phyloP scores from a whole-genome alignment of 805 yeast genomes.

The Saccharomyces cerevisiae region DNA sequence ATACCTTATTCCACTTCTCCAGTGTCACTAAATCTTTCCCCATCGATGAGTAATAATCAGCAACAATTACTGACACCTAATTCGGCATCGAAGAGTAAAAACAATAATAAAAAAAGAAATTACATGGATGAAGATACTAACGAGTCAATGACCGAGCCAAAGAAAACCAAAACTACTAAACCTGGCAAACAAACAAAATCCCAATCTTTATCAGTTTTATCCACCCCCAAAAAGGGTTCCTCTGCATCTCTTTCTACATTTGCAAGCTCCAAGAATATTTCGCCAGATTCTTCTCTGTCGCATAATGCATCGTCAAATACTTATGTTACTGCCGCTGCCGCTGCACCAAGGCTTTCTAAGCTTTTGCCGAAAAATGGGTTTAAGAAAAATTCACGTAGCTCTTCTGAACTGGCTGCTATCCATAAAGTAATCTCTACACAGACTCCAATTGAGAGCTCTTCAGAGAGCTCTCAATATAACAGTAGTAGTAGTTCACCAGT shows the following conservation, averaged over 20 bases:
- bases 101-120: constrained; percentile 1
- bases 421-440: constrained; percentile 33
- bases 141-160: not conserved
- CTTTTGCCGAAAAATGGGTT: constrained; percentile 28
- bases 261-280: not conserved
- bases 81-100: constrained; percentile 1
- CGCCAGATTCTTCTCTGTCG: not conserved
- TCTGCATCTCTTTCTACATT: constrained; percentile 1
- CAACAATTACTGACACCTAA: not conserved
- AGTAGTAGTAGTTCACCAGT: constrained; percentile 35
- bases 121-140: not conserved
- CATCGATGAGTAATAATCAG: constrained; percentile 5
- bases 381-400: constrained; percentile 38
- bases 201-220: not conserved
- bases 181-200: not conserved
- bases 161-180: not conserved
- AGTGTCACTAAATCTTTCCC: constrained; percentile 52
- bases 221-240: not conserved
- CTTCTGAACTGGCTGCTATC: constrained; percentile 68
- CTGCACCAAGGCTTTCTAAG: constrained; percentile 72
- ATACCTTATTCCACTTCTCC: constrained; percentile 74
- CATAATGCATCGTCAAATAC: constrained; percentile 1
- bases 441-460: constrained; percentile 15
- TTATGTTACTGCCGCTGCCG: constrained; percentile 67
- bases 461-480: constrained; percentile 43